These are phyloP conservation scores for Kodamaea anthophila DNA, from an alignment of 1,139 yeast species.

Conservation along the genomic window DNA sequence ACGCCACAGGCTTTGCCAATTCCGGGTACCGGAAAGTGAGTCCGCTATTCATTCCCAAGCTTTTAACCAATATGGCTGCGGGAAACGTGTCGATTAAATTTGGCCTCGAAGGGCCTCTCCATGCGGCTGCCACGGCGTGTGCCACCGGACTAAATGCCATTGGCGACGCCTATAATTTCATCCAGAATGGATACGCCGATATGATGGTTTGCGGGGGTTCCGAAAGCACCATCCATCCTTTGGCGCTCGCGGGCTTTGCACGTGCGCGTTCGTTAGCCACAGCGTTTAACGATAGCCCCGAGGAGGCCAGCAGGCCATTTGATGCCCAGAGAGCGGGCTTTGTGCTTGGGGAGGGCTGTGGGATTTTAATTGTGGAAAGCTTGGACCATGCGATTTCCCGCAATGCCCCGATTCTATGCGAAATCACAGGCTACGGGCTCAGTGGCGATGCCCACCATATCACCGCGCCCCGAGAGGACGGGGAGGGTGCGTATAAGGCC, in stretches of 20 bases:
- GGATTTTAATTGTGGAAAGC: conserved; percentile 69
- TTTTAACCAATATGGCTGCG: conserved; percentile 89
- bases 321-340: conserved; percentile 77
- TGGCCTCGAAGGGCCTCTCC: conserved; percentile 79
- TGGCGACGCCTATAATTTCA: conserved; percentile 86
- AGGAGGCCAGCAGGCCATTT: conserved; percentile 78
- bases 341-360: conserved; percentile 92
- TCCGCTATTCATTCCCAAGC: conserved; percentile 80
- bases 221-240: conserved; percentile 82
- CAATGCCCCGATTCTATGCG: conserved; percentile 61
- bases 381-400: conserved; percentile 69
- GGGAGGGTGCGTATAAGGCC: conserved; percentile 79
- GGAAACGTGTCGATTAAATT: conserved; percentile 81
- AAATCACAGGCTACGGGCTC: conserved; percentile 79
- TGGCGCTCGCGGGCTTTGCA: conserved; percentile 87
- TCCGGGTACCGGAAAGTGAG: conserved; percentile 69
- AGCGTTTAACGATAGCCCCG: conserved; percentile 54
- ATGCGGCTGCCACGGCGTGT: conserved; percentile 89
- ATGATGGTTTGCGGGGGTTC: conserved; percentile 92
- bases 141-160: conserved; percentile 93
- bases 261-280: conserved; percentile 80
- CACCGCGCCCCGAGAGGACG: conserved; percentile 81
- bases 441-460: conserved; percentile 92
- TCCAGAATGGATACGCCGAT: conserved; percentile 73
- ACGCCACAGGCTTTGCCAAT: conserved; percentile 42